A percentile compares a stretch with the other conserved stretches of the same genome.
Evolutionary conservation across 2,329 filamentous ascomycete genomes (phyloP).

Genomic region (Bipolaris bicolor): DNA sequence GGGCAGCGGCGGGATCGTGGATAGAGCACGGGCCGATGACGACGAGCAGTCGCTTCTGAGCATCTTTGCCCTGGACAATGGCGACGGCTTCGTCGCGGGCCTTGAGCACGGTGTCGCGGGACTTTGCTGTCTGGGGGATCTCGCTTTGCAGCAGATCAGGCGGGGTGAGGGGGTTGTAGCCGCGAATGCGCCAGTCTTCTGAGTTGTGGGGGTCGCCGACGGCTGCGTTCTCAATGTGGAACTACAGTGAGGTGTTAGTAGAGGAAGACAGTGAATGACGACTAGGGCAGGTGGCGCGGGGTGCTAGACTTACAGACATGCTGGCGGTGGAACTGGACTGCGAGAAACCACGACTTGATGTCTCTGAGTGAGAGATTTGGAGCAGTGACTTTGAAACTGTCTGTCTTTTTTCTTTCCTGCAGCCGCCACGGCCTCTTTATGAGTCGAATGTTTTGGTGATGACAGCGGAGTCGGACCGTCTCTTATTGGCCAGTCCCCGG

Average conservation of each 20-base stretch:
- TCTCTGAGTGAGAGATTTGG: not conserved
- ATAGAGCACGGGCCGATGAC: slow-evolving; percentile 96
- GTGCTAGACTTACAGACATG: slow-evolving; percentile 36
- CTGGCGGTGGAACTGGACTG: not conserved
- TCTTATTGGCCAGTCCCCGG: slow-evolving; percentile 33
- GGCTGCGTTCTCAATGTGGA: slow-evolving; percentile 58
- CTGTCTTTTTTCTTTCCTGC: slow-evolving; percentile 15
- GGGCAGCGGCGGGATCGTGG: slow-evolving; percentile 87
- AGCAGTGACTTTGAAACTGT: slow-evolving; percentile 2
- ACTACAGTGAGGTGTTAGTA: slow-evolving; percentile 41
- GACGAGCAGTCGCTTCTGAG: slow-evolving; percentile 68
- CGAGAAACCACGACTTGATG: not conserved
- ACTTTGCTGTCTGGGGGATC: slow-evolving; percentile 65
- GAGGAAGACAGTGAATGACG: not conserved
- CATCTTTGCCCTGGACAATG: slow-evolving; percentile 65
- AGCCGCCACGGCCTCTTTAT: slow-evolving; percentile 26
- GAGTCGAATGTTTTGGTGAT: slow-evolving; percentile 34
- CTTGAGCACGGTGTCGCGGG: slow-evolving; percentile 62
- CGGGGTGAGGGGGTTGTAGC: slow-evolving; percentile 91
- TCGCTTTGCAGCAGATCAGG: slow-evolving; percentile 96
- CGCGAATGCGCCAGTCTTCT: slow-evolving; percentile 66
- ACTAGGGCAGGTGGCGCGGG: slow-evolving; percentile 4
- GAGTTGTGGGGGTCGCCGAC: slow-evolving; percentile 57
- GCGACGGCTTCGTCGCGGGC: slow-evolving; percentile 66
- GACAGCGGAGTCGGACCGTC: slow-evolving; percentile 30